Percentiles rank a stretch among this genome's conserved stretches.
Conservation (phyloP, 768 basidiomycete genomes). For the Suillus luteus region DNA sequence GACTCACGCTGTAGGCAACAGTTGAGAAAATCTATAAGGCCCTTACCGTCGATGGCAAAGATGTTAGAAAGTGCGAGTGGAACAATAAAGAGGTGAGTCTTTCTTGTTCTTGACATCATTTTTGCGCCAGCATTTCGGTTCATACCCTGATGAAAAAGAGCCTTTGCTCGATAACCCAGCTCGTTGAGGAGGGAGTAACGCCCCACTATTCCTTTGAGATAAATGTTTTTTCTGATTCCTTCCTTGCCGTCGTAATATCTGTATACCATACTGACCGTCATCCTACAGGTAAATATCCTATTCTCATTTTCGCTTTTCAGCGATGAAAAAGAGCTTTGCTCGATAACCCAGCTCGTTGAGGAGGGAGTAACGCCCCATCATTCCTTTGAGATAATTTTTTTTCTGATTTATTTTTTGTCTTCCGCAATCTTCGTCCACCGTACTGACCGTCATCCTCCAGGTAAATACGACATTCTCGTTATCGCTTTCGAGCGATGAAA, state of each 20-base stretch:
- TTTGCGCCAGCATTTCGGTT: constrained; percentile 16
- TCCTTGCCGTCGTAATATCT: constrained; percentile 5
- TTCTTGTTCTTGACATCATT: constrained; percentile 11
- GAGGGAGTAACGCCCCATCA: constrained; percentile 78
- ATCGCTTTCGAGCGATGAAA: constrained; percentile 48
- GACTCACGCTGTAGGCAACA: constrained; percentile 54
- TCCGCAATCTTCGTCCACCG: constrained; percentile 1
- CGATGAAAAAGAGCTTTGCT: constrained; percentile 73
- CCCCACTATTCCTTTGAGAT: constrained; percentile 76
- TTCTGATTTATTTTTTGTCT: constrained; percentile 39
- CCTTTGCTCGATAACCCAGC: constrained; percentile 90
- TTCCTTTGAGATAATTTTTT: constrained; percentile 63
- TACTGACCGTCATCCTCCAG: constrained; percentile 20
- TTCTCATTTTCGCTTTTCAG: constrained; percentile 5
- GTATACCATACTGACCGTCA: constrained; percentile 14
- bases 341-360: constrained; percentile 91
- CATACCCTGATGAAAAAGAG: constrained; percentile 72
- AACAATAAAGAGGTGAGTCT: constrained; percentile 88
- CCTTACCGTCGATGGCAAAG: constrained; percentile 79
- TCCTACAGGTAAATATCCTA: constrained; percentile 24
- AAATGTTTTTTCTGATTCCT: constrained; percentile 43
- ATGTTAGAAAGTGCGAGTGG: constrained; percentile 94
- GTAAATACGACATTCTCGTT: constrained; percentile 19
- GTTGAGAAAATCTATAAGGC: constrained; percentile 84
- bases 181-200: constrained; percentile 95